Evolutionary conservation across 257 asterid genomes (phyloP).

Genomic region (Salvia splendens): DNA sequence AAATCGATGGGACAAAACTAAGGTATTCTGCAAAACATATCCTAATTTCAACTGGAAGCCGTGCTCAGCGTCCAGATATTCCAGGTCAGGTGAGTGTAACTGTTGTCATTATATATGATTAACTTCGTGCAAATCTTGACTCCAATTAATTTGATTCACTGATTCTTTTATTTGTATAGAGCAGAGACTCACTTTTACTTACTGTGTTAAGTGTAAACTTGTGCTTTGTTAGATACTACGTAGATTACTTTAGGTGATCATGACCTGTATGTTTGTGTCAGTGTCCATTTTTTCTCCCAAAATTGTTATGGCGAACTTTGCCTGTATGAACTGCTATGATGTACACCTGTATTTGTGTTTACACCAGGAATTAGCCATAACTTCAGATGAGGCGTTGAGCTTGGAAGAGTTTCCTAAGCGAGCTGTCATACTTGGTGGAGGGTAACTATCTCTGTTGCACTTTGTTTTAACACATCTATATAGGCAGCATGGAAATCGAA

Average conservation of each 20-base stretch:
- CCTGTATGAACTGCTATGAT: conserved; percentile 18
- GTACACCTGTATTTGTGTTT: conserved; percentile 11
- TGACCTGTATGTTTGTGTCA: not conserved
- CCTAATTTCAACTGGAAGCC: conserved; percentile 90
- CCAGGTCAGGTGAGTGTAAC: conserved; percentile 74
- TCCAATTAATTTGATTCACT: not conserved
- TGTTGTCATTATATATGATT: conserved; percentile 12
- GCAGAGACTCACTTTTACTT: not conserved
- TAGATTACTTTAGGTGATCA: not conserved
- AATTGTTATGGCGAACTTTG: not conserved
- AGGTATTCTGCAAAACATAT: conserved; percentile 83
- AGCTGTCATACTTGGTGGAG: conserved; percentile 86
- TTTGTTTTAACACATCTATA: conserved; percentile 18
- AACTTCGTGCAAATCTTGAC: not conserved
- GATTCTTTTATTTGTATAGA: conserved; percentile 4
- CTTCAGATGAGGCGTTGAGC: conserved; percentile 98
- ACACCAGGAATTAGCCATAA: conserved; percentile 80
- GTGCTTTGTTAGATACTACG: not conserved
- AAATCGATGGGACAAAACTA: conserved; percentile 89
- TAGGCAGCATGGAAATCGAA: conserved; percentile 20
- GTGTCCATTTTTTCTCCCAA: not conserved
- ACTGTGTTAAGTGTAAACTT: too few species aligned
- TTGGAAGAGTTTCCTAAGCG: conserved; percentile 92
- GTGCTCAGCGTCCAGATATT: conserved; percentile 78
- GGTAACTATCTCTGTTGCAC: conserved; percentile 47